These are phyloP conservation scores for Pythium rishiriense DNA, from an alignment of 352 stramenopile species.

Conservation along the genomic window DNA sequence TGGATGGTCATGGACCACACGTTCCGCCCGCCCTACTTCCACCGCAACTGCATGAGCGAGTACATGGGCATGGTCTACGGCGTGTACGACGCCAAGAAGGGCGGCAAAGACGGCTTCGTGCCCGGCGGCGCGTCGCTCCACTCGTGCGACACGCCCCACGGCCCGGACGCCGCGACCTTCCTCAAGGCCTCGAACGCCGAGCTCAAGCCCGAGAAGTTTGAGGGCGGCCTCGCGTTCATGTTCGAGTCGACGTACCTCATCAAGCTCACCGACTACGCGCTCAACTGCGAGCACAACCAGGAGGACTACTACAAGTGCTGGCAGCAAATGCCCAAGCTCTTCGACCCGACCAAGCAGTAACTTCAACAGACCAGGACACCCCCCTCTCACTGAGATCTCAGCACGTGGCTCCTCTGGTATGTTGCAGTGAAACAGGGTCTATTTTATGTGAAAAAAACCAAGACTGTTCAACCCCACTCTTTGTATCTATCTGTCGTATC, in stretches of 20 bases:
- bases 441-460: background rate
- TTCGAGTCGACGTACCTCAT: conserved; percentile 95
- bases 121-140: conserved; percentile 93
- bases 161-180: conserved; percentile 93
- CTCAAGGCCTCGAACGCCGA: conserved; percentile 80
- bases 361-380: too few relatives aligned
- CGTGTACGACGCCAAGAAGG: conserved; percentile 95
- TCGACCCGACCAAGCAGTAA: conserved; percentile 50
- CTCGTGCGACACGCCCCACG: conserved; percentile 88
- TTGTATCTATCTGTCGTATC: background rate
- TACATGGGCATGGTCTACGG: conserved; percentile 98
- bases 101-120: conserved; percentile 84
- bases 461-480: background rate
- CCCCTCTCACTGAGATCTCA: too few relatives aligned
- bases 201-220: conserved; percentile 89
- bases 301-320: conserved; percentile 93
- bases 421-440: background rate
- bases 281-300: conserved; percentile 88
- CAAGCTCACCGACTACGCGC: conserved; percentile 87
- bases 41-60: conserved; percentile 97
- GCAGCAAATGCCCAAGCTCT: conserved; percentile 90
- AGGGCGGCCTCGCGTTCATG: conserved; percentile 96
- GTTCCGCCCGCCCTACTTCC: conserved; percentile 93
- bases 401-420: background rate
- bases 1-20: conserved; percentile 96